phyloP scores from a whole-genome alignment of 208 protist genomes.

The Crithidia fasciculata region DNA sequence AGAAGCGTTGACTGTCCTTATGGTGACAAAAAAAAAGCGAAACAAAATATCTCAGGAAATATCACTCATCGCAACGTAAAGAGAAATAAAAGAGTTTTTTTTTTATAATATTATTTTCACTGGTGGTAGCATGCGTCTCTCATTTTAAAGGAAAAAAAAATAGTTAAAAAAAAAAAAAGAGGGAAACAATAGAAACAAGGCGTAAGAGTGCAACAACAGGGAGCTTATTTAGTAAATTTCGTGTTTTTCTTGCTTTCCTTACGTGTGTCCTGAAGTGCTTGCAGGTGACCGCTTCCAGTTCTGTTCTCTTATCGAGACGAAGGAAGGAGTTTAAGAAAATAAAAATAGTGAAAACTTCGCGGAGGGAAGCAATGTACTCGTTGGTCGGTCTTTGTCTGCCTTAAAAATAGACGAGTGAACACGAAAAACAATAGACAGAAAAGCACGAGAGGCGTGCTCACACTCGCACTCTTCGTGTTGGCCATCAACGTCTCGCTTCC shows the following conservation, averaged over 20 bases:
- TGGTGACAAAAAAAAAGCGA: background rate
- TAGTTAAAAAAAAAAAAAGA: background rate
- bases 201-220: conserved; percentile 23
- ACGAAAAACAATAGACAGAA: background rate
- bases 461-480: no score
- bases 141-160: background rate
- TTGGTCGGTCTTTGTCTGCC: no score
- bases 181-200: background rate
- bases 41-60: background rate
- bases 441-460: background rate
- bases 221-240: background rate
- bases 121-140: background rate
- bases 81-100: background rate
- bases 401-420: no score
- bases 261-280: background rate
- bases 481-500: no score
- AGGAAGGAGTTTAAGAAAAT: background rate
- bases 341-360: background rate
- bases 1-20: background rate
- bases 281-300: no score
- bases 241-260: background rate
- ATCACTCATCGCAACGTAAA: background rate
- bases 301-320: background rate
- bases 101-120: background rate
- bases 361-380: background rate